Evolutionary conservation across 2,329 filamentous ascomycete species (phyloP).

Genomic region (Penicillium capsulatum): DNA sequence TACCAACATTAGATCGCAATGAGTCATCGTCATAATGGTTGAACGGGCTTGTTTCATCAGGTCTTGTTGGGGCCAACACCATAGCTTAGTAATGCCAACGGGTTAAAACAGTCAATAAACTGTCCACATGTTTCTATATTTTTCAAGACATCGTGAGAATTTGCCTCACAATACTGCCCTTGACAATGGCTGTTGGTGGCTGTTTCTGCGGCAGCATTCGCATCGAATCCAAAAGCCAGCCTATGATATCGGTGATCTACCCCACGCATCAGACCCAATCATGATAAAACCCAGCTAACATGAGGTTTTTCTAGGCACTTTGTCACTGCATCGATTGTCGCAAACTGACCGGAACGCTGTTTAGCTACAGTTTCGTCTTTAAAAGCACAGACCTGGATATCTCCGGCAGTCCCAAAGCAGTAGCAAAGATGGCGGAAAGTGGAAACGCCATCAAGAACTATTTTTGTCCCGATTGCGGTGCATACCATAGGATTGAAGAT

Average conservation of each 20-base stretch:
- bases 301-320: conserved; percentile 25
- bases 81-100: too few relatives aligned
- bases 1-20: too few relatives aligned
- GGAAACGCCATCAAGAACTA: conserved; percentile 35
- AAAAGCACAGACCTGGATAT: conserved; percentile 27
- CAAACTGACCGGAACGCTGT: conserved; percentile 34
- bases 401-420: conserved; percentile 33
- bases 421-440: conserved; percentile 34
- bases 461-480: conserved; percentile 39
- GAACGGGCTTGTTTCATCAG: too few relatives aligned
- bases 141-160: too few relatives aligned
- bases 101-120: too few relatives aligned
- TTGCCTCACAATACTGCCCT: too few relatives aligned
- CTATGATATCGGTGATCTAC: conserved; percentile 27
- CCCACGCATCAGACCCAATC: too few relatives aligned
- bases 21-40: too few relatives aligned
- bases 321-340: conserved; percentile 41
- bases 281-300: too few relatives aligned
- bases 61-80: too few relatives aligned
- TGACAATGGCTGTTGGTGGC: conserved; percentile 29
- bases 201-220: conserved; percentile 39
- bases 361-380: conserved; percentile 31
- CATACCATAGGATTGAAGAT: conserved; percentile 7
- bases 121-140: too few relatives aligned
- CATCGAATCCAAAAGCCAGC: conserved; percentile 31